These are phyloP conservation scores for Candida labiduridarum DNA, from an alignment of 1,139 yeast genomes.

Conservation along the genomic window DNA sequence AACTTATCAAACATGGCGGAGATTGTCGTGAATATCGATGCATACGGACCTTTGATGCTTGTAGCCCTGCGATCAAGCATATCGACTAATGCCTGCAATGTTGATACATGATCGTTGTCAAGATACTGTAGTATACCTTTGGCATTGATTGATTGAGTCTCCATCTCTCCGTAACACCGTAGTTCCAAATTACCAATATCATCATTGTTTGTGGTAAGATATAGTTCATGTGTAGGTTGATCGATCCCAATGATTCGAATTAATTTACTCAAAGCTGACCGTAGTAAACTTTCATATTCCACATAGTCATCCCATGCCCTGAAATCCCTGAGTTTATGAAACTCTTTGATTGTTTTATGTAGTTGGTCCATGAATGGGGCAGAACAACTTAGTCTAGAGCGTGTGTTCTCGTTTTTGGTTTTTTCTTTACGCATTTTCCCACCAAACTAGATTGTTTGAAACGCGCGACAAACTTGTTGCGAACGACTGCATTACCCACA, in stretches of 20 bases:
- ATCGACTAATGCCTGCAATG: slow-evolving; percentile 9
- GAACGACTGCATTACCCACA: too few relatives aligned
- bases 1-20: slow-evolving; percentile 25
- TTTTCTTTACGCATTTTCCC: too few relatives aligned
- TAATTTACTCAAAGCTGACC: slow-evolving; percentile 17
- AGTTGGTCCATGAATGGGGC: slow-evolving; percentile 17
- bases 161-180: slow-evolving; percentile 3
- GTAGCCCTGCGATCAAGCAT: slow-evolving; percentile 20
- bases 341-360: slow-evolving; percentile 25
- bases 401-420: too few relatives aligned
- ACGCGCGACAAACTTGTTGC: too few relatives aligned
- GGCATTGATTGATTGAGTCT: neutral
- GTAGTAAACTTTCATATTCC: slow-evolving; percentile 21
- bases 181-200: slow-evolving; percentile 10
- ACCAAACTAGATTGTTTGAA: too few relatives aligned
- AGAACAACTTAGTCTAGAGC: too few relatives aligned
- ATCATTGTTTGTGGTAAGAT: slow-evolving; percentile 7
- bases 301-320: slow-evolving; percentile 9
- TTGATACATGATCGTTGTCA: neutral
- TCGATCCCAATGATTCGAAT: slow-evolving; percentile 7
- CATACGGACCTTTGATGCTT: slow-evolving; percentile 24
- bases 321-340: slow-evolving; percentile 23
- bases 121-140: slow-evolving; percentile 5
- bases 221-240: neutral
- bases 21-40: slow-evolving; percentile 21